phyloP scores from a whole-genome alignment of 2,329 filamentous ascomycete species.

The Penicillium thymicola region DNA sequence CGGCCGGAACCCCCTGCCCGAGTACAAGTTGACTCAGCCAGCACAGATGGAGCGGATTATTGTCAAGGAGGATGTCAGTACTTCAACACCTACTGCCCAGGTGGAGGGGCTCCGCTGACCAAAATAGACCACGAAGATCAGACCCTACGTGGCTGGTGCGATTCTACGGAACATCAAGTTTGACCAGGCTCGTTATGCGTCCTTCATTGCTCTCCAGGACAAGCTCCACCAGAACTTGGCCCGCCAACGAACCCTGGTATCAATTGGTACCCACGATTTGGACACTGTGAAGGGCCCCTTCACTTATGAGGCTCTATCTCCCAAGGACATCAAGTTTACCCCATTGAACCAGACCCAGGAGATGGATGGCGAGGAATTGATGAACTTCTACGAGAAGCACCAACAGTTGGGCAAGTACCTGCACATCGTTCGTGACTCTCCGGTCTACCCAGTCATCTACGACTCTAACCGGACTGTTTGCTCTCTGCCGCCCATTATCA shows the following conservation, averaged over 20 bases:
- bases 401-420: slow-evolving; percentile 86
- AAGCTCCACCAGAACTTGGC: slow-evolving; percentile 97
- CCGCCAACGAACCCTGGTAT: slow-evolving; percentile 86
- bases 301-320: slow-evolving; percentile 88
- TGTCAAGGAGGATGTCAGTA: slow-evolving; percentile 62
- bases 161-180: slow-evolving; percentile 90
- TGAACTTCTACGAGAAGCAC: slow-evolving; percentile 92
- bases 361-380: slow-evolving; percentile 84
- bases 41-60: slow-evolving; percentile 74
- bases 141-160: slow-evolving; percentile 84
- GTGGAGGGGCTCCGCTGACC: slow-evolving; percentile 8
- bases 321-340: slow-evolving; percentile 86
- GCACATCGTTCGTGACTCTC: slow-evolving; percentile 89
- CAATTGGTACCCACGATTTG: slow-evolving; percentile 94
- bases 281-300: slow-evolving; percentile 93
- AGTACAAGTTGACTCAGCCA: slow-evolving; percentile 73
- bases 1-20: slow-evolving; percentile 69
- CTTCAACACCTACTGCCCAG: not conserved
- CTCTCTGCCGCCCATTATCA: slow-evolving; percentile 96
- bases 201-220: slow-evolving; percentile 96
- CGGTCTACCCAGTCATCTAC: slow-evolving; percentile 93
- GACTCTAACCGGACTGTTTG: slow-evolving; percentile 83
- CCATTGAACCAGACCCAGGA: slow-evolving; percentile 88
- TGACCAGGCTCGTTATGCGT: slow-evolving; percentile 86
- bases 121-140: slow-evolving; percentile 66